Base-by-base conservation (phyloP, 169 alveolate genomes). In the Cryptosporidium ubiquitum region DNA sequence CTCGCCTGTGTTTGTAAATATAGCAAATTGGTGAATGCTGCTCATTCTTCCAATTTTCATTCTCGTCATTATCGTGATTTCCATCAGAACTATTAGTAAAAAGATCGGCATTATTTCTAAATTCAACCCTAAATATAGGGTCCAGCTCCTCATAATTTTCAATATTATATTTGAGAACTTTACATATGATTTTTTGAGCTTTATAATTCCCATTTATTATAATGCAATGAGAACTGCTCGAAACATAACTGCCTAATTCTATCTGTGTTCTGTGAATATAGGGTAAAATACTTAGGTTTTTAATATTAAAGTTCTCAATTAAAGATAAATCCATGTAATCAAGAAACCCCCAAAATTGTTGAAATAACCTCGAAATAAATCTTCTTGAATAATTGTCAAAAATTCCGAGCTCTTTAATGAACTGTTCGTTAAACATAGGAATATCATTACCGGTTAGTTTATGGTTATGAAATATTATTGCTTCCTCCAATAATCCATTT, bases 301-400 rank as follows among this genome's bases (percentile, higher is more conserved):
- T 69, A 9, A 70, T 33, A 7, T 52, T 61, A 2, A 68, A 39
- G 26, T 92, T 92, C 66, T 66, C 91, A 69, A 55, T 84, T 26
- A 92, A 49, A 23, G 89, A 69, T 35, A 85, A 75, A 86, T 92
- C 94, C 42, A 92, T 91, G 44, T 68, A 84, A 70, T 92, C 94
- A 31, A 92, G 33, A 16, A 86, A 92, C 70, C 79, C 86, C 33
- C 91, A 91, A 40, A 92, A 85, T 49, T 79, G 91, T 14, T 84
- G 70, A 69, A 92, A 92, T 60, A 92, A 89, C 68, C 89, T 91
- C 20, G 84, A 47, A 14, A 92, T 86, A 64, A 84, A 92, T 84
- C 66, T 86, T 37, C 94, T 51, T 33, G 84, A 84, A 70, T 92
- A 92, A 7, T 37, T 12, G 79, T 92, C 86, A 10, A 69, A 74